Evolutionary conservation across 305 asterid genomes (phyloP).

Genomic region (Rubia tinctorum): DNA sequence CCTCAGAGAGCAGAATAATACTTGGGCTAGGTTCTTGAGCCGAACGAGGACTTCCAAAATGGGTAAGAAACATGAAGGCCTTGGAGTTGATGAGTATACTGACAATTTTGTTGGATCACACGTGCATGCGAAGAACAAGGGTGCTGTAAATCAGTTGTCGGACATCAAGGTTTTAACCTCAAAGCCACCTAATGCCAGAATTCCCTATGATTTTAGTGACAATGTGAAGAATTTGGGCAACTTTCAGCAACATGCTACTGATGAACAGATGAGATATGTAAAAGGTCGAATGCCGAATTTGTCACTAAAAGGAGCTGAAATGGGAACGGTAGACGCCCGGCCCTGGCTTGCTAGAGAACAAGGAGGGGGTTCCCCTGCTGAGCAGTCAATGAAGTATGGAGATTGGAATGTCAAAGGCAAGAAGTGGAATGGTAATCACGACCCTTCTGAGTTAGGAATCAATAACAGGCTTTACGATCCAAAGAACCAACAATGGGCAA

Average conservation of each 20-base stretch:
- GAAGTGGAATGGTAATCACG: conserved; percentile 60
- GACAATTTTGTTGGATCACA: conserved; percentile 50
- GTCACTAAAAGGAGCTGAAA: conserved; percentile 53
- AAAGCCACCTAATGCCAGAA: conserved; percentile 55
- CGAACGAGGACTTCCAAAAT: conserved; percentile 41
- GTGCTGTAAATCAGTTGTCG: conserved; percentile 65
- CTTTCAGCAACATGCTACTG: conserved; percentile 48
- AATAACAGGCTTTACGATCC: conserved; percentile 46
- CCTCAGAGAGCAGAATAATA: conserved; percentile 46
- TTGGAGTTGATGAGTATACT: conserved; percentile 41
- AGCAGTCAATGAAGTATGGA: conserved; percentile 39
- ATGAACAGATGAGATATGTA: conserved; percentile 53
- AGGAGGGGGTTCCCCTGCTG: conserved; percentile 48
- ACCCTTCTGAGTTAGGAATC: conserved; percentile 49
- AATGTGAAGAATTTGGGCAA: conserved; percentile 47
- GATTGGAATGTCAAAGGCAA: conserved; percentile 50
- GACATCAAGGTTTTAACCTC: conserved; percentile 75
- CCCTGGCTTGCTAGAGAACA: conserved; percentile 46
- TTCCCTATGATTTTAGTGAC: conserved; percentile 47
- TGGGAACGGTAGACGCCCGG: conserved; percentile 49
- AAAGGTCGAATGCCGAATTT: conserved; percentile 58
- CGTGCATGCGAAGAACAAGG: conserved; percentile 61
- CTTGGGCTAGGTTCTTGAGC: conserved; percentile 35
- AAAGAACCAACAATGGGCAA: conserved; percentile 42
- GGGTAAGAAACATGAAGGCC: conserved; percentile 53